Conservation (phyloP, 2,329 filamentous ascomycete genomes). For the Xylariaceae sp. region DNA sequence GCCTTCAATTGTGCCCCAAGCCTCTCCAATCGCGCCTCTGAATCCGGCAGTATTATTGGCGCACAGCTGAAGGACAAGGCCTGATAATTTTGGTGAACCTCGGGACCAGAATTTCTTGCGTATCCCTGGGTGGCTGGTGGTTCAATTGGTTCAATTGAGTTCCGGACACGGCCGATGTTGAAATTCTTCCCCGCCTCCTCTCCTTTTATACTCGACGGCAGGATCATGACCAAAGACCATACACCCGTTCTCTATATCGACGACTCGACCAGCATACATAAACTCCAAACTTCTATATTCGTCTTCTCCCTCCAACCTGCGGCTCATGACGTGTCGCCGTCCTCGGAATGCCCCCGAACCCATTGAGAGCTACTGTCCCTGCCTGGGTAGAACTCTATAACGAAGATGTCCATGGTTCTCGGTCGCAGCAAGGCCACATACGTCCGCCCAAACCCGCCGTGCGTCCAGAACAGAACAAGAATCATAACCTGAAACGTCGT, state of each 20-base stretch:
- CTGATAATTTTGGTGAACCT: slow-evolving; percentile 2
- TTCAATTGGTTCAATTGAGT: neutral
- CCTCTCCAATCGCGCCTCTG: neutral
- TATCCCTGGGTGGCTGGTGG: slow-evolving; percentile 2
- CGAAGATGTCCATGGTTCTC: slow-evolving; percentile 26
- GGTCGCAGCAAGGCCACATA: slow-evolving; percentile 10
- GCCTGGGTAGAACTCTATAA: slow-evolving; percentile 32
- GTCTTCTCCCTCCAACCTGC: neutral
- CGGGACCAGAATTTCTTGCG: slow-evolving; percentile 3
- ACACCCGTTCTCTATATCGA: neutral
- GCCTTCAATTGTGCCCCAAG: neutral
- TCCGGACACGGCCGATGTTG: slow-evolving; percentile 2
- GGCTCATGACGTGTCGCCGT: slow-evolving; percentile 17
- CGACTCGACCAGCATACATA: neutral
- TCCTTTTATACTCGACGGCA: slow-evolving; percentile 6
- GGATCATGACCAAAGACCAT: slow-evolving; percentile 8
- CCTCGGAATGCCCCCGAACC: slow-evolving; percentile 26
- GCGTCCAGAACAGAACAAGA: slow-evolving; percentile 26
- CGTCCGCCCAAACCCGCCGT: slow-evolving; percentile 23
- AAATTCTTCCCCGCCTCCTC: slow-evolving; percentile 9
- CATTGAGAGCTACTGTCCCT: slow-evolving; percentile 28
- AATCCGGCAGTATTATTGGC: neutral
- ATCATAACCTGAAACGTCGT: slow-evolving; percentile 27
- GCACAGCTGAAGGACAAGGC: neutral
- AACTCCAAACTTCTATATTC: neutral